Conservation (phyloP, 345 rosid species). For the Sisymbrium altissimum region DNA sequence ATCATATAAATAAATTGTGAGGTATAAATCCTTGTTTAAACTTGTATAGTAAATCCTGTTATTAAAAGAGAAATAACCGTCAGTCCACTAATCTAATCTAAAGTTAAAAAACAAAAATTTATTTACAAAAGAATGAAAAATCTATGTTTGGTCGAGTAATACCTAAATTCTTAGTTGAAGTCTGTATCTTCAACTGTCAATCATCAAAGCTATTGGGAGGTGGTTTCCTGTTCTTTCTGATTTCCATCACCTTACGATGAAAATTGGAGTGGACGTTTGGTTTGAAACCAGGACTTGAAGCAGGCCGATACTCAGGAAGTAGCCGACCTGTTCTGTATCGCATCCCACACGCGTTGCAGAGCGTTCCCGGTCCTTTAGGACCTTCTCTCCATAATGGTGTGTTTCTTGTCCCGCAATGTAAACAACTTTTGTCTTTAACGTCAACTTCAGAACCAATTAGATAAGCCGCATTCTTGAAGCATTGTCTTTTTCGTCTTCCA, state of each 20-base stretch:
- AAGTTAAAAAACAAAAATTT: no score
- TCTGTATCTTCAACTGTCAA: no score
- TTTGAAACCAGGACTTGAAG: constrained; percentile 13
- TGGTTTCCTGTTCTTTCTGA: constrained; percentile 6
- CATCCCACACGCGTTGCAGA: constrained; percentile 26
- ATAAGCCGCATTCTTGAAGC: neutral
- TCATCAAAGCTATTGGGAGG: no score
- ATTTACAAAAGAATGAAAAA: no score
- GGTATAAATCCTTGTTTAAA: no score
- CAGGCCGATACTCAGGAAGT: constrained; percentile 23
- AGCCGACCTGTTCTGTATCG: constrained; percentile 13
- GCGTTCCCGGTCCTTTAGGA: neutral
- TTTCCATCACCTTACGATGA: constrained; percentile 22
- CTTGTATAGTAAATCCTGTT: no score
- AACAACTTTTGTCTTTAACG: neutral
- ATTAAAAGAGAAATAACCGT: no score
- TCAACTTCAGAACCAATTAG: neutral
- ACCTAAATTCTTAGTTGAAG: neutral
- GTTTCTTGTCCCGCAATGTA: constrained; percentile 1
- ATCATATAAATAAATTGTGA: no score
- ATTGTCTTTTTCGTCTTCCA: neutral
- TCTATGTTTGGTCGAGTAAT: no score
- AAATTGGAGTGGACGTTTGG: constrained; percentile 13
- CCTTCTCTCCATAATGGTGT: constrained; percentile 24
- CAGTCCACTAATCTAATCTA: no score